Evolutionary conservation across 176 grass and related monocot species (phyloP).

Genomic region (Hsuehochloa calcarea): DNA sequence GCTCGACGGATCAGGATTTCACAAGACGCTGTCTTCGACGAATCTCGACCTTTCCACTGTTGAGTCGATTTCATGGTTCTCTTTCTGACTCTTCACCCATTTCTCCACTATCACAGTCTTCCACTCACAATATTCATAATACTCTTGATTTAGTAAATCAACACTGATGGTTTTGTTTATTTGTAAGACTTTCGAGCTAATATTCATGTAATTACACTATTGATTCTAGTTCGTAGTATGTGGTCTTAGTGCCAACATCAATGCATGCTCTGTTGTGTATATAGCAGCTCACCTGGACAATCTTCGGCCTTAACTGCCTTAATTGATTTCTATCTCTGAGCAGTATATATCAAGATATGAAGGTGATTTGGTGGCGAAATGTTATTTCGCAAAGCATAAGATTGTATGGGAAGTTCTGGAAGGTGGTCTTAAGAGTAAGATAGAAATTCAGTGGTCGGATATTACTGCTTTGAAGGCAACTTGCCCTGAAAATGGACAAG

Average conservation of each 20-base stretch:
- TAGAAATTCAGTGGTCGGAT: slow-evolving; percentile 95
- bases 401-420: slow-evolving; percentile 98
- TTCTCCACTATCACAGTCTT: too few species aligned
- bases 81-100: too few species aligned
- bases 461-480: slow-evolving; percentile 74
- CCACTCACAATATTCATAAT: too few species aligned
- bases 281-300: slow-evolving; percentile 2
- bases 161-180: background rate
- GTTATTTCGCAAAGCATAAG: slow-evolving; percentile 95
- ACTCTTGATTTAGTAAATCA: slow-evolving; percentile 3
- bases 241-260: background rate
- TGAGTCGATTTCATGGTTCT: too few species aligned
- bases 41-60: too few species aligned
- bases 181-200: background rate
- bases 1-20: too few species aligned
- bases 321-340: slow-evolving; percentile 27
- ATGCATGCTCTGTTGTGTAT: background rate
- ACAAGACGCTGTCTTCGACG: too few species aligned
- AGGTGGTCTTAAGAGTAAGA: slow-evolving; percentile 93
- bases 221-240: background rate
- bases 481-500: slow-evolving; percentile 61
- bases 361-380: slow-evolving; percentile 94
- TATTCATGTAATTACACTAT: slow-evolving; percentile 3
- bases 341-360: slow-evolving; percentile 82
- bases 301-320: background rate